These are phyloP conservation scores for Phytophthora ramorum DNA, from an alignment of 352 stramenopile genomes.

Conservation along the genomic window DNA sequence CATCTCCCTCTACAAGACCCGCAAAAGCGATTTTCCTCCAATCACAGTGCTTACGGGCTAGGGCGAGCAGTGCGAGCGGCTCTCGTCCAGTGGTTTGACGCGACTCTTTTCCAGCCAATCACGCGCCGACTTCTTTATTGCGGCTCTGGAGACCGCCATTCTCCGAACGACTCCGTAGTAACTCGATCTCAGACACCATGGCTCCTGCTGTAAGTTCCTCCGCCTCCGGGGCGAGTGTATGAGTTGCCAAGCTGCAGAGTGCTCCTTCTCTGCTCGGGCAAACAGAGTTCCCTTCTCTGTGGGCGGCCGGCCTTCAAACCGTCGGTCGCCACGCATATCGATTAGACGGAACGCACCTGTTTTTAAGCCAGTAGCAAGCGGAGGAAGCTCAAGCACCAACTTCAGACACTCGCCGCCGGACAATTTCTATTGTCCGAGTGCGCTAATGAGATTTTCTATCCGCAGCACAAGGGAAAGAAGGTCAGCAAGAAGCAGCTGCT, in stretches of 20 bases:
- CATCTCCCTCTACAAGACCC: constrained; percentile 14
- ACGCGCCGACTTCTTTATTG: neutral
- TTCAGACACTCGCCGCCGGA: constrained; percentile 32
- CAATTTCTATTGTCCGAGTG: constrained; percentile 10
- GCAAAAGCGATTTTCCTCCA: constrained; percentile 33
- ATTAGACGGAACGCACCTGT: constrained; percentile 32
- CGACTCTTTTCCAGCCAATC: constrained; percentile 36
- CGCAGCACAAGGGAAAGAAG: constrained; percentile 87
- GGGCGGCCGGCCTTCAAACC: constrained; percentile 28
- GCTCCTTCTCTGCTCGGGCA: constrained; percentile 85
- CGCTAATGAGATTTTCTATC: constrained; percentile 2
- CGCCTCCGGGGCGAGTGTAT: constrained; percentile 38
- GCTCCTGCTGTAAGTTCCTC: constrained; percentile 60
- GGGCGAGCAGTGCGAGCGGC: constrained; percentile 2
- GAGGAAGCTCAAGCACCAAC: neutral
- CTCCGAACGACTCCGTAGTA: constrained; percentile 47
- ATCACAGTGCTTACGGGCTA: constrained; percentile 21
- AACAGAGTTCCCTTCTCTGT: constrained; percentile 93
- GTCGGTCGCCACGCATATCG: constrained; percentile 53
- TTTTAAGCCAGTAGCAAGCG: constrained; percentile 8
- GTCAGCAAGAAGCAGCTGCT: constrained; percentile 90
- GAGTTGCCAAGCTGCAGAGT: constrained; percentile 90
- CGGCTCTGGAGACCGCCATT: constrained; percentile 21
- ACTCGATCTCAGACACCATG: constrained; percentile 43
- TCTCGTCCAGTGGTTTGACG: constrained; percentile 45